Percentiles rank a stretch among this genome's conserved stretches.
These are phyloP conservation scores for Herpetomonas tarakana DNA, from an alignment of 208 protist genomes.

Conservation along the genomic window DNA sequence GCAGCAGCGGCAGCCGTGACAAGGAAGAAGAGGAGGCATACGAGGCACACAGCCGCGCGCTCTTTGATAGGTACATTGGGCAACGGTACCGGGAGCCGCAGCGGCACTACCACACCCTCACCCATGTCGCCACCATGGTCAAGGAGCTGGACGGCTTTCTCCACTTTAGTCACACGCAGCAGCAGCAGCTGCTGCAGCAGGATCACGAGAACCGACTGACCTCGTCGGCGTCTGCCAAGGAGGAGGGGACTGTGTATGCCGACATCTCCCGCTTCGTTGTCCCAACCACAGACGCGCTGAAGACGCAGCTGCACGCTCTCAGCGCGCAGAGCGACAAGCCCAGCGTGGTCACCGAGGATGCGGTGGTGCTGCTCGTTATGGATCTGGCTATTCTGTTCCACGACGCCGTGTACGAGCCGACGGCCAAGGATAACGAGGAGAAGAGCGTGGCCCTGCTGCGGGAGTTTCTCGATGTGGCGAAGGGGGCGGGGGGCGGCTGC, in stretches of 20 bases:
- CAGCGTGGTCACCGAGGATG: not conserved
- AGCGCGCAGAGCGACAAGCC: not conserved
- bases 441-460: slow-evolving; percentile 38
- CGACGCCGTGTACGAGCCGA: slow-evolving; percentile 73
- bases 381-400: slow-evolving; percentile 77
- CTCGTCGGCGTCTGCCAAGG: slow-evolving; percentile 1
- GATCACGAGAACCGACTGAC: too few relatives aligned
- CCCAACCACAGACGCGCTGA: not conserved
- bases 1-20: not conserved
- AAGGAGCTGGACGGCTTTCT: slow-evolving; percentile 20
- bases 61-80: slow-evolving; percentile 33
- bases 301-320: not conserved
- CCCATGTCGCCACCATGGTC: slow-evolving; percentile 64
- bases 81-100: slow-evolving; percentile 57
- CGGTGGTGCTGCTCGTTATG: slow-evolving; percentile 30
- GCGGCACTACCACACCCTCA: slow-evolving; percentile 71
- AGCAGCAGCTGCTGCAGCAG: slow-evolving; percentile 1
- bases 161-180: slow-evolving; percentile 7
- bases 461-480: slow-evolving; percentile 27
- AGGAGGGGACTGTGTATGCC: not conserved
- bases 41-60: not conserved
- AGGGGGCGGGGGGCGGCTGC: too few relatives aligned
- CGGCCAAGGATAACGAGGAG: slow-evolving; percentile 62
- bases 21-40: not conserved
- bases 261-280: not conserved